Evolutionary conservation across 1,284 basidiomycete genomes (phyloP).

Genomic region (Tilletiopsis washingtonensis): DNA sequence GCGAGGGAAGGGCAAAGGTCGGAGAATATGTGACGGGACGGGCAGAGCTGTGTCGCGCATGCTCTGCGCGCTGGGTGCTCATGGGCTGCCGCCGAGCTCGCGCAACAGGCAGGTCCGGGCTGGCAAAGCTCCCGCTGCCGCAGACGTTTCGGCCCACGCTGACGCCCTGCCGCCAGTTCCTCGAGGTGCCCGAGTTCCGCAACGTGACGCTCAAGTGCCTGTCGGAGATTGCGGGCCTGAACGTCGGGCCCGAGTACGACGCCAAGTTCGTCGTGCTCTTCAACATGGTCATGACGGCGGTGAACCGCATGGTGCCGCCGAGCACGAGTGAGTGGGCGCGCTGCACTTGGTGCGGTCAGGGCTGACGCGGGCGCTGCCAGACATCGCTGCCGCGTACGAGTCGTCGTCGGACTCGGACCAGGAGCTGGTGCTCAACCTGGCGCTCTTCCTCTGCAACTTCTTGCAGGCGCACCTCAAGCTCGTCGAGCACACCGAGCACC

Average conservation of each 20-base stretch:
- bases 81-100: no score
- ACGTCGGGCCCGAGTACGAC: constrained; percentile 97
- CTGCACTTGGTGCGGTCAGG: background rate
- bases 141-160: no score
- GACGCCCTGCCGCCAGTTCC: no score
- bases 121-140: no score
- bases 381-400: constrained; percentile 80
- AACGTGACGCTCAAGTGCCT: constrained; percentile 96
- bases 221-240: constrained; percentile 77
- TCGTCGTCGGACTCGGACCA: constrained; percentile 87
- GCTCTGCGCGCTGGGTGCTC: no score
- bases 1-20: no score
- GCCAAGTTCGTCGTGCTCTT: constrained; percentile 95
- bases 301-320: constrained; percentile 53
- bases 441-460: constrained; percentile 95
- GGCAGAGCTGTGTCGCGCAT: no score
- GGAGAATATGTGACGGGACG: no score
- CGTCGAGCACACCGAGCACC: constrained; percentile 83
- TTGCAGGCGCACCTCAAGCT: constrained; percentile 73
- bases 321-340: constrained; percentile 58
- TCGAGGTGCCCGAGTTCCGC: constrained; percentile 92
- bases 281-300: constrained; percentile 55
- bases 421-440: constrained; percentile 92
- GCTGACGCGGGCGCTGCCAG: constrained; percentile 11
- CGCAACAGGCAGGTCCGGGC: no score